Base-by-base conservation (phyloP, 1,284 basidiomycete genomes). In the Trichosporon ovoides region DNA sequence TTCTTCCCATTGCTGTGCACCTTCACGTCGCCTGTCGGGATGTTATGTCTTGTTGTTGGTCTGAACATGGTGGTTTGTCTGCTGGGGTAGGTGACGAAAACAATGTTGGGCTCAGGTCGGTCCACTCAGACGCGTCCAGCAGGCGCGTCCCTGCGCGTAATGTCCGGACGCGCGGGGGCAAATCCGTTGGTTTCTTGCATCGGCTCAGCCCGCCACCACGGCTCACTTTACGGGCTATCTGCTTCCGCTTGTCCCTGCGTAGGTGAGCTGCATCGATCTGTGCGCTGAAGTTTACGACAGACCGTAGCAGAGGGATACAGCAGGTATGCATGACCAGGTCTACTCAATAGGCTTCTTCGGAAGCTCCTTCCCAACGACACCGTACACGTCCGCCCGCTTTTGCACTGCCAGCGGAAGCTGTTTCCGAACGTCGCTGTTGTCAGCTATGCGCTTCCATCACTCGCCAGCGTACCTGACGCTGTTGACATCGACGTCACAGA, bases 361-460 rank as follows among this genome's bases (percentile, higher is more conserved):
- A 3, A 16, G 22, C 50, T 38, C 37, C 55, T 59, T 28, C 0
- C 67, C 70, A 0, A 68, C 68, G 1, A 68, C 64, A 11, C 68
- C 68, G 53, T 72, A 72, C 6, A 68, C 58, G 48, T 72, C 70
- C 6, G 55, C 54, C 34, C 73, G 61, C 61, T 73, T 74, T 60
- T 77, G 75, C 13, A 71, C 66, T 1, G 62, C 68, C 9, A 77
- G 58, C 3, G 75, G 74, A 19, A 77, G 73, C 62, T 73, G 72
- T 33, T 59, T 64, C 43, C 70, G 57, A 19, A 67, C 66, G 18
- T 62, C 59, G 11, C 67, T 63, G 36, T 51, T 54, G 38, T 66
- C 57, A 64, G 60, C n/a, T 52, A 14, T 53, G 34, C 22, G 3
- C 48, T 2, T 19, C 2, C 3, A 34, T n/a, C n/a, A n/a, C n/a